Conservation (phyloP, 2,329 filamentous ascomycete genomes). For the Fusarium veterinarium region DNA sequence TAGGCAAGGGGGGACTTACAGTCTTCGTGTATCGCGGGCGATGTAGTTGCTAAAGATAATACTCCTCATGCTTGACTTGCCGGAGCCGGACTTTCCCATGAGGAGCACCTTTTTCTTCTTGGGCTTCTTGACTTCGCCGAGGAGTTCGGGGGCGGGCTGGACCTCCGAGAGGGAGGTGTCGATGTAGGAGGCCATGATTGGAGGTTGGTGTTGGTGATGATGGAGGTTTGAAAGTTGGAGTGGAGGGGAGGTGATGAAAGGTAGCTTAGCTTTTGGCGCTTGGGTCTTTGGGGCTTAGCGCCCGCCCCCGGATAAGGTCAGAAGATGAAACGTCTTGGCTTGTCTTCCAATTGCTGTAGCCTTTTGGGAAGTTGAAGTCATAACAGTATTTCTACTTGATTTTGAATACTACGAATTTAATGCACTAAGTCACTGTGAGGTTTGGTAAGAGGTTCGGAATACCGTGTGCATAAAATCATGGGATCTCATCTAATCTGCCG, state of each 20-base stretch:
- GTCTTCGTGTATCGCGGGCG: slow-evolving; percentile 89
- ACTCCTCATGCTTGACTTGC: slow-evolving; percentile 97
- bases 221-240: slow-evolving; percentile 4
- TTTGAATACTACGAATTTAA: no score
- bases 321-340: slow-evolving; percentile 25
- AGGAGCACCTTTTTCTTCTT: slow-evolving; percentile 90
- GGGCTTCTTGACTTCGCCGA: slow-evolving; percentile 70
- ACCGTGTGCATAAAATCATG: no score
- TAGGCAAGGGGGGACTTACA: slow-evolving; percentile 59
- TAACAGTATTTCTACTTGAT: neutral
- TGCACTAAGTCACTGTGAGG: neutral
- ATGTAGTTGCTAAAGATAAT: slow-evolving; percentile 99
- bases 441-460: rapidly evolving
- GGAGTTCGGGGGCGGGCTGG: slow-evolving; percentile 50
- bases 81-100: slow-evolving; percentile 96
- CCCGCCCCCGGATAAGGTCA: slow-evolving; percentile 11
- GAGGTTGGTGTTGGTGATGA: neutral
- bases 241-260: slow-evolving; percentile 23
- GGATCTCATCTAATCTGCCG: neutral
- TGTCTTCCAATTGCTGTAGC: neutral
- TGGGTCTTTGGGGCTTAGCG: slow-evolving; percentile 22
- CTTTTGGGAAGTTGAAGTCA: neutral
- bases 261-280: slow-evolving; percentile 29
- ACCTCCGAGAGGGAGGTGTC: slow-evolving; percentile 47
- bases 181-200: slow-evolving; percentile 49